phyloP scores from a whole-genome alignment of 495 filamentous ascomycete species.

The Hypoxylon trugodes region DNA sequence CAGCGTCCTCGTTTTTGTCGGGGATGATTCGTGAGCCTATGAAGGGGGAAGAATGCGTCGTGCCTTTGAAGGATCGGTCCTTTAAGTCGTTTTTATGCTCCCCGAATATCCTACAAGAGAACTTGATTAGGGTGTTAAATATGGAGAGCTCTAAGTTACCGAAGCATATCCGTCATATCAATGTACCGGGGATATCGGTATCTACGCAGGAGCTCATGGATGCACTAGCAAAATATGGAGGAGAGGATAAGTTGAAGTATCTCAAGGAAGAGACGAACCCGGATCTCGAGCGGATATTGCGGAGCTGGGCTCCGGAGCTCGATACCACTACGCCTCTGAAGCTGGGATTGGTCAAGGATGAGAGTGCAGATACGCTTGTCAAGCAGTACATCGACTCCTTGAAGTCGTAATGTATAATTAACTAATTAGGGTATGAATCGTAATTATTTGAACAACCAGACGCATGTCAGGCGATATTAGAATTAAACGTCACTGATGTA shows the following conservation, averaged over 20 bases:
- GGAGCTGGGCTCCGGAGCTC: slow-evolving; percentile 76
- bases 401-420: slow-evolving; percentile 30
- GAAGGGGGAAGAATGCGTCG: slow-evolving; percentile 68
- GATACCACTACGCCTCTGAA: slow-evolving; percentile 64
- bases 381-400: slow-evolving; percentile 54
- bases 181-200: slow-evolving; percentile 77
- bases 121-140: slow-evolving; percentile 69
- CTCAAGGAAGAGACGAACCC: slow-evolving; percentile 73
- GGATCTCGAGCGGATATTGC: slow-evolving; percentile 72
- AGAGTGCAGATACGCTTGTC: slow-evolving; percentile 65
- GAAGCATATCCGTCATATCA: slow-evolving; percentile 67
- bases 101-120: slow-evolving; percentile 72
- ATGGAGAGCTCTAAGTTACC: slow-evolving; percentile 65
- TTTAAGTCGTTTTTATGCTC: slow-evolving; percentile 75
- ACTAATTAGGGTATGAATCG: background rate
- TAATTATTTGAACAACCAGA: background rate
- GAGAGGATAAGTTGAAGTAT: slow-evolving; percentile 69
- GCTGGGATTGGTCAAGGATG: slow-evolving; percentile 70
- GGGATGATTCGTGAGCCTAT: slow-evolving; percentile 68
- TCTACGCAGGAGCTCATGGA: slow-evolving; percentile 79
- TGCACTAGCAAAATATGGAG: slow-evolving; percentile 72
- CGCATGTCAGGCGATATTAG: background rate
- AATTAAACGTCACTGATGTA: slow-evolving; percentile 11
- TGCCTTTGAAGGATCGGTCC: slow-evolving; percentile 65
- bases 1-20: slow-evolving; percentile 76